Percentiles rank a stretch among this genome's conserved stretches.
phyloP scores from a whole-genome alignment of 108 stramenopile genomes.

The Hondaea fermentalgiana region DNA sequence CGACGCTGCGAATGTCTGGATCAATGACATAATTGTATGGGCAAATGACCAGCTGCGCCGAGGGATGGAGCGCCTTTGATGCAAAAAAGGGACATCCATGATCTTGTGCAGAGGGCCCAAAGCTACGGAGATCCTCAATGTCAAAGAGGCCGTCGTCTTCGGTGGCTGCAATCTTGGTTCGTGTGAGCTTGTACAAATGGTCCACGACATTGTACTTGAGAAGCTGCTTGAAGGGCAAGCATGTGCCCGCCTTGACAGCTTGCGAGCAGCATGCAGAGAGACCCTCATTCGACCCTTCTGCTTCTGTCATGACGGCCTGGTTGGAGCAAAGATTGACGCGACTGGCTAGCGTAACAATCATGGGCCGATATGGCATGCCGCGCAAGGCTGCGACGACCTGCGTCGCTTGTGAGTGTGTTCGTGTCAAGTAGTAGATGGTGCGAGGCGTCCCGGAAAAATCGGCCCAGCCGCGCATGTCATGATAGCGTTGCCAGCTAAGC shows the following conservation, averaged over 20 bases:
- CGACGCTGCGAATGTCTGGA: slow-evolving; percentile 56
- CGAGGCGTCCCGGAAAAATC: background rate
- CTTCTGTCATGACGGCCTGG: slow-evolving; percentile 24
- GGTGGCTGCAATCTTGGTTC: background rate
- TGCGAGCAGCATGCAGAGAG: background rate
- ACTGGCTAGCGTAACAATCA: slow-evolving; percentile 61
- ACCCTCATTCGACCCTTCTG: background rate
- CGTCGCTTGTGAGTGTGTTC: slow-evolving; percentile 75
- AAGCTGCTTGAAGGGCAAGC: background rate
- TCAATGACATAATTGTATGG: slow-evolving; percentile 99
- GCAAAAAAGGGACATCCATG: slow-evolving; percentile 81
- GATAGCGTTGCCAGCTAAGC: background rate
- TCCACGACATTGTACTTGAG: background rate
- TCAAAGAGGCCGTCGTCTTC: slow-evolving; percentile 46
- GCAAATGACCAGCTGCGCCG: slow-evolving; percentile 80
- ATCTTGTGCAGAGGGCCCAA: slow-evolving; percentile 61
- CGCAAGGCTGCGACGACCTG: slow-evolving; percentile 87
- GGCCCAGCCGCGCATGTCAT: background rate
- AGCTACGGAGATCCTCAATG: slow-evolving; percentile 81
- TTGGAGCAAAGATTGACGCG: slow-evolving; percentile 92
- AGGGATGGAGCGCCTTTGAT: slow-evolving; percentile 50
- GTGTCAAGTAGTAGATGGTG: background rate
- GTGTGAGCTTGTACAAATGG: background rate
- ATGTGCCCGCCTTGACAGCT: background rate
- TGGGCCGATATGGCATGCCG: slow-evolving; percentile 74